Conservation (phyloP, 169 alveolate species). For the Amoebophrya sp. region DNA sequence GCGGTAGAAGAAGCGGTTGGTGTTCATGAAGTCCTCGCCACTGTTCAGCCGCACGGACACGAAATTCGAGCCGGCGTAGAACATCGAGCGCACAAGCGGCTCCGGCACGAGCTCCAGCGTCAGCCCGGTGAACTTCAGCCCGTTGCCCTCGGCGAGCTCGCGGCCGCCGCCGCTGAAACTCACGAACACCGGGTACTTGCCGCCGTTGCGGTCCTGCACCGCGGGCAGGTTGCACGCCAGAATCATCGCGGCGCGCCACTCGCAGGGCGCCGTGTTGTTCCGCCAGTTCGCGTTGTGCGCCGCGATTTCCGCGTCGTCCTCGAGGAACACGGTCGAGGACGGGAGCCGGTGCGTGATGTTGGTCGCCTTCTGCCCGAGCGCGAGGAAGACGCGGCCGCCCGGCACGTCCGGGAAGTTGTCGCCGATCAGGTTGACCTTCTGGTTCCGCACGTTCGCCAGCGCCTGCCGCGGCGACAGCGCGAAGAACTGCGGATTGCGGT, state of each 20-base stretch:
- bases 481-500: not conserved
- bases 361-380: not conserved
- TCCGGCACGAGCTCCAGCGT: not conserved
- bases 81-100: not conserved
- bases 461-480: not conserved
- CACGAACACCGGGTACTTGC: not conserved
- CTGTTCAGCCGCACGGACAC: not conserved
- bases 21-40: not conserved
- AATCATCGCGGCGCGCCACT: not conserved
- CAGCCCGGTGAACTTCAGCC: not conserved
- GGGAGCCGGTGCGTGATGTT: not conserved
- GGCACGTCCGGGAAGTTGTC: slow-evolving; percentile 2
- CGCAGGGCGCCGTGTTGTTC: not conserved
- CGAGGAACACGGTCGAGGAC: not conserved
- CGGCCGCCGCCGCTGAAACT: not conserved
- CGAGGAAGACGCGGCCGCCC: not conserved
- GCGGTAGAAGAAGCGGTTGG: not conserved
- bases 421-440: not conserved
- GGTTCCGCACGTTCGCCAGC: not conserved
- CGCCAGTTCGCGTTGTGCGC: not conserved
- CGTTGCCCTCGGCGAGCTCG: not conserved
- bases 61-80: not conserved
- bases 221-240: not conserved
- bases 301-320: not conserved
- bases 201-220: not conserved